Percentiles rank a stretch among this genome's conserved stretches.
phyloP scores from a whole-genome alignment of 495 filamentous ascomycete genomes.

The Aspergillus nanangensis region DNA sequence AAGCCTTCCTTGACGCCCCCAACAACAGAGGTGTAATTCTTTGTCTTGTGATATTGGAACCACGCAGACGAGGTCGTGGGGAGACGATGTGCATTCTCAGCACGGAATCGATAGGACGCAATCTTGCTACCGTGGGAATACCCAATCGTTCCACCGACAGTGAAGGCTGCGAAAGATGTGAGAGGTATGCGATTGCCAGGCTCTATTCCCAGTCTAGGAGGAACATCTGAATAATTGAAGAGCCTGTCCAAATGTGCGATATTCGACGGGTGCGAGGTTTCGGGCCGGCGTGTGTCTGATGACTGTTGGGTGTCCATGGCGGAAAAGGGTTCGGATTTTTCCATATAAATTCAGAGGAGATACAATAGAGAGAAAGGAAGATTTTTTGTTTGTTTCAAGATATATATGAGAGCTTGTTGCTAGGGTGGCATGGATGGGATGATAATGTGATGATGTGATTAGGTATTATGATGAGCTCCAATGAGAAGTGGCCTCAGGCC shows the following conservation, averaged over 20 bases:
- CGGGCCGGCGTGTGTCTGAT: conserved; percentile 8
- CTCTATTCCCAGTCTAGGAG: conserved; percentile 60
- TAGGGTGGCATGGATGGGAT: too few relatives aligned
- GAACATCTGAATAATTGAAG: conserved; percentile 38
- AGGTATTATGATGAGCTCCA: too few relatives aligned
- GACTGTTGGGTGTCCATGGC: conserved; percentile 25
- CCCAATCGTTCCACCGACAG: conserved; percentile 65
- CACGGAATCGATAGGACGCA: conserved; percentile 78
- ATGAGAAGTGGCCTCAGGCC: too few relatives aligned
- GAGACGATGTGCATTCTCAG: conserved; percentile 90
- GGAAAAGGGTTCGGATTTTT: conserved; percentile 1
- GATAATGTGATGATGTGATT: too few relatives aligned
- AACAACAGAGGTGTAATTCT: conserved; percentile 79
- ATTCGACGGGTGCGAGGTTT: conserved; percentile 22
- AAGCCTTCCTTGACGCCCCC: conserved; percentile 74
- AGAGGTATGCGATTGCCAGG: conserved; percentile 61
- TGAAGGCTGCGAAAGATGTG: conserved; percentile 52
- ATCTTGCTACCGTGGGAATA: conserved; percentile 65
- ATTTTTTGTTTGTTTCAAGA: too few relatives aligned
- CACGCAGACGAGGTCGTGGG: conserved; percentile 77
- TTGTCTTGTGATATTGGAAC: conserved; percentile 97
- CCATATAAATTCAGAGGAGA: too few relatives aligned
- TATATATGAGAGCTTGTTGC: too few relatives aligned
- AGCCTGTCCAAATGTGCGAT: conserved; percentile 38
- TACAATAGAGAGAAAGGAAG: too few relatives aligned